Base-by-base conservation (phyloP, 306 rosid species). In the Macrotyloma uniflorum region DNA sequence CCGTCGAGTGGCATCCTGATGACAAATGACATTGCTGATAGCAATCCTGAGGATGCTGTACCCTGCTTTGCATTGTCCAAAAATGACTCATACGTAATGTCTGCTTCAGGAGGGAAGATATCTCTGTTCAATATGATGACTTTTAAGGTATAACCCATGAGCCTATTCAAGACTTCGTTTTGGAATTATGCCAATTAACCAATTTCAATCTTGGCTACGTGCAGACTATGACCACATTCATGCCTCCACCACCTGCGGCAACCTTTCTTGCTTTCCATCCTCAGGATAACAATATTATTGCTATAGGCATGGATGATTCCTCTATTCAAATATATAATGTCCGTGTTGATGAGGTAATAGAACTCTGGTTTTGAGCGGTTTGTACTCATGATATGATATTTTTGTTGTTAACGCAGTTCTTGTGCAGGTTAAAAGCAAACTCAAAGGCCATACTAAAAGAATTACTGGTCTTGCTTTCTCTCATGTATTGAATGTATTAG, bases 141-240 rank as follows among this genome's bases (percentile, higher is more conserved):
- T 61, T 93, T 95, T 87, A 91, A 93, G 97, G 84, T 79, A n/a
- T n/a, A 72, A 81, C 16, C n/a, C 50, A 43, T 0, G 71, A 70
- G 43, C 68, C 78, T 43, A 8, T 66, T 67, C 40, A 22, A 35
- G 64, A 33, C 59, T 45, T 13, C 15, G 15, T 75, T 70, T 67
- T 64, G 42, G 59, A 58, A 53, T 53, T 35, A 51, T 78, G 72
- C 47, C 66, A 23, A 67, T 63, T 51, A 80, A 84, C 77, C 53
- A 70, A 79, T 81, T 69, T 72, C 45, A 36, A 42, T 59, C 72
- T 72, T 77, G 91, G 81, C 80, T 50, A 78, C 65, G 42, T 72
- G 90, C 91, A 93, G 98, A 93, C 98, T n/a, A 93, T 93, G 98
- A 93, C 98, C 36, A 93, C 98, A 79, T 93, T 93, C 89, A 93